Base-by-base conservation (phyloP, 805 yeast genomes). In the Priceomyces medius region DNA sequence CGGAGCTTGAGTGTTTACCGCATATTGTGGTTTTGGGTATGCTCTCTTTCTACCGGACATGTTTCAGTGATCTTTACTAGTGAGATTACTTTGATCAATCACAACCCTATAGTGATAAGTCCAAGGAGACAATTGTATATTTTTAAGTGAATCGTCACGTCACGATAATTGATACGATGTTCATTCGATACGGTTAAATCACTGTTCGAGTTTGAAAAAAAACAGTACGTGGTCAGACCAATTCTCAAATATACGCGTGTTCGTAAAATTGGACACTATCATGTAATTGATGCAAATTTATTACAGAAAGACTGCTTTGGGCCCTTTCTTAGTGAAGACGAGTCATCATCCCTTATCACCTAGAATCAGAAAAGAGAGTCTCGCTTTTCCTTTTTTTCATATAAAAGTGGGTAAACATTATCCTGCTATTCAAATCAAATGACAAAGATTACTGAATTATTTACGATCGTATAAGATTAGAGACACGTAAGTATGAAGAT, bases 21-120 rank as follows among this genome's bases (percentile, higher is more conserved):
- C 61, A 53, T 70, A 70, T 50, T 68, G 76, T 13, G 76, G 76
- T 48, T 65, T 68, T 52, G 76, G 76, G 51, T 69, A 69, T 31
- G 73, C 73, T 66, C 76, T 70, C 66, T 74, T 68, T 59, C 66
- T 66, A 43, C 61, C 51, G 37, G 71, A 64, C 72, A 66, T 66
- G 42, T 38, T 45, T 19, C 26, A 13, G 13, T 5, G 29, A 26
- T 9, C 29, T 26, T 5, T 5, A 12, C 29, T 4, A 26, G 14
- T 26, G 4, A n/a, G n/a, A 26, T 14, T 26, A n/a, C 10, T 26
- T 26, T 26, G 29, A 26, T n/a, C n/a, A 26, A 26, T 26, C 29
- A n/a, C 12, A 26, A 8, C n/a, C 29, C 29, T 26, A 26, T 26
- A 26, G 12, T n/a, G n/a, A n/a, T 14, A 26, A n/a, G 29, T 26